Evolutionary conservation across 345 rosid species (phyloP).

Genomic region (Orychophragmus violaceus): DNA sequence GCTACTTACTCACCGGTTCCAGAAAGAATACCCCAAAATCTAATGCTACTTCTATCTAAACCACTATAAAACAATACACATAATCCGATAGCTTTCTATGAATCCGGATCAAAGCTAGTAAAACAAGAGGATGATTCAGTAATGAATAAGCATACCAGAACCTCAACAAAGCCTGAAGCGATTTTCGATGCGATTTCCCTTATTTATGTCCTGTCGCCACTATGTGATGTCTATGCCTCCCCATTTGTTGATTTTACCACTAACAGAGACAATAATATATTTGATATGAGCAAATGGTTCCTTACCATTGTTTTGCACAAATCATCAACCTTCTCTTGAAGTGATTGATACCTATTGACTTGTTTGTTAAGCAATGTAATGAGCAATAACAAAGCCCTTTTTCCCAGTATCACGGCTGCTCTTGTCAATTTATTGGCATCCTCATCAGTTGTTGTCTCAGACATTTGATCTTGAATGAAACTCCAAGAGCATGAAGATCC

Average conservation of each 20-base stretch:
- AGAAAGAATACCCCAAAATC: slow-evolving; percentile 55
- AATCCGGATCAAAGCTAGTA: no score
- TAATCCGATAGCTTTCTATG: no score
- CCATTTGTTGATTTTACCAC: no score
- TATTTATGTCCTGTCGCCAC: background rate
- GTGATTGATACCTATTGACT: slow-evolving; percentile 74
- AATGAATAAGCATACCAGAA: no score
- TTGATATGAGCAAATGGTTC: background rate
- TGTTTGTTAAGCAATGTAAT: slow-evolving; percentile 71
- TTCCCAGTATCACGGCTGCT: slow-evolving; percentile 33
- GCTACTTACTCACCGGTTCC: slow-evolving; percentile 53
- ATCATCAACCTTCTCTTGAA: slow-evolving; percentile 77
- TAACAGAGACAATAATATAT: slow-evolving; percentile 2
- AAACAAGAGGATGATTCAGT: no score
- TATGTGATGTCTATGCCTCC: no score
- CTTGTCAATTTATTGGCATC: slow-evolving; percentile 68
- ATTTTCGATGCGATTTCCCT: no score
- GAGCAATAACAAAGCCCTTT: slow-evolving; percentile 42
- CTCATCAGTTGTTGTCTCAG: slow-evolving; percentile 78
- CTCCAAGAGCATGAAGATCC: slow-evolving; percentile 93
- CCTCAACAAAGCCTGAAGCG: no score
- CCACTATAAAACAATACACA: no score
- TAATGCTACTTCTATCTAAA: slow-evolving; percentile 40
- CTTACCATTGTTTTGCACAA: slow-evolving; percentile 87
- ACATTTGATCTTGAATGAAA: slow-evolving; percentile 91